Percentiles rank a stretch among this genome's conserved stretches.
phyloP scores from a whole-genome alignment of 2,329 filamentous ascomycete species.

The Epichloe amarillans region DNA sequence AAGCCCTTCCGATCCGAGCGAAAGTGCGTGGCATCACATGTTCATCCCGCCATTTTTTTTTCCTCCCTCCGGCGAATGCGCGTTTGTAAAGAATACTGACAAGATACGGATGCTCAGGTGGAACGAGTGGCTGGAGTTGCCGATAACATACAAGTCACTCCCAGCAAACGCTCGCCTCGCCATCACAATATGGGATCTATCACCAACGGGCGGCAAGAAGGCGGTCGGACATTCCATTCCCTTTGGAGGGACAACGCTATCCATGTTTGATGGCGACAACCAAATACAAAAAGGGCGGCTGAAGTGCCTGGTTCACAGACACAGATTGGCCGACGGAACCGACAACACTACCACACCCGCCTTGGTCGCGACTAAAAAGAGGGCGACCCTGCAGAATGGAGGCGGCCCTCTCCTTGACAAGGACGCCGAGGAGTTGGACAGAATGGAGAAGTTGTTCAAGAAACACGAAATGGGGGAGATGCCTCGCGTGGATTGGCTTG shows the following conservation, averaged over 20 bases:
- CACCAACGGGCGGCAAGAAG: constrained; percentile 58
- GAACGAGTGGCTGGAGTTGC: constrained; percentile 93
- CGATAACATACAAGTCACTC: constrained; percentile 70
- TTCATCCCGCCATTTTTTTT: background rate
- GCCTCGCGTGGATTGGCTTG: constrained; percentile 83
- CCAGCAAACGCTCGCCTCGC: constrained; percentile 74
- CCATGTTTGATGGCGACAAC: constrained; percentile 85
- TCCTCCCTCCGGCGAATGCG: background rate
- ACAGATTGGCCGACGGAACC: constrained; percentile 73
- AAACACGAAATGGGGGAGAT: constrained; percentile 99
- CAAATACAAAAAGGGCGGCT: constrained; percentile 85
- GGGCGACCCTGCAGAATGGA: constrained; percentile 35
- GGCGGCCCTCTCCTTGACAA: constrained; percentile 45
- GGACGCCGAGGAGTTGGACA: constrained; percentile 71
- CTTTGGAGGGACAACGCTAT: constrained; percentile 85
- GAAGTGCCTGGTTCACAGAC: constrained; percentile 75
- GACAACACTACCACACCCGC: constrained; percentile 65
- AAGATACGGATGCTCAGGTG: constrained; percentile 38
- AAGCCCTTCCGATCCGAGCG: constrained; percentile 71
- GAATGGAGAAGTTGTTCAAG: constrained; percentile 82
- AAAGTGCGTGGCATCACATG: constrained; percentile 27
- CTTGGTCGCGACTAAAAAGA: constrained; percentile 44
- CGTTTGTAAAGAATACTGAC: background rate
- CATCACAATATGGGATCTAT: constrained; percentile 91
- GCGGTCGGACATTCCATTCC: constrained; percentile 69